phyloP scores from a whole-genome alignment of 257 asterid genomes.

The Knoxia roxburghii region DNA sequence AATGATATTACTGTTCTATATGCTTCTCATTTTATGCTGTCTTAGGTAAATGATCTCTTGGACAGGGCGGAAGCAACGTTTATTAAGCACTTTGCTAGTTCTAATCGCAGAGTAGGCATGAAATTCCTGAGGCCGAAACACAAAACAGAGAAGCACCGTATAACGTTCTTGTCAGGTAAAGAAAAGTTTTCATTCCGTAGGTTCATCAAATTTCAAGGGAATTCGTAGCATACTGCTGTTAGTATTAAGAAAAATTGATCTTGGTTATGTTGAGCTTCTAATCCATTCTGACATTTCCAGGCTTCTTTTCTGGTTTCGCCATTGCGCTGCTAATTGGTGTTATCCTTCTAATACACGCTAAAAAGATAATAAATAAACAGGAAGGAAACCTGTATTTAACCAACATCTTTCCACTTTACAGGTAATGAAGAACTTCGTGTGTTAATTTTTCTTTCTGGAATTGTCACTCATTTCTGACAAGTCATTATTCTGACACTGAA shows the following conservation, averaged over 20 bases:
- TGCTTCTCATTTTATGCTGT: constrained; percentile 9
- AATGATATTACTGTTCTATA: not conserved
- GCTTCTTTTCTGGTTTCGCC: constrained; percentile 78
- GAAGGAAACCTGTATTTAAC: constrained; percentile 44
- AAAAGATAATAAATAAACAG: constrained; percentile 39
- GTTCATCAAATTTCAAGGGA: constrained; percentile 1
- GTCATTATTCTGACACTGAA: constrained; percentile 16
- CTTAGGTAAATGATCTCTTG: constrained; percentile 59
- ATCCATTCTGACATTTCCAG: constrained; percentile 33
- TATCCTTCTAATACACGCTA: constrained; percentile 47
- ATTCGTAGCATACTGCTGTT: not conserved
- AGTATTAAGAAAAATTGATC: too few relatives aligned
- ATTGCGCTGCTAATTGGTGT: constrained; percentile 56
- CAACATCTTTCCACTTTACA: constrained; percentile 68
- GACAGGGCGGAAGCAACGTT: constrained; percentile 58
- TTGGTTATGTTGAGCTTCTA: not conserved
- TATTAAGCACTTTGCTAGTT: constrained; percentile 49
- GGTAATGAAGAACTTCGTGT: constrained; percentile 29
- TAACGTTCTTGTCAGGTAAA: constrained; percentile 65
- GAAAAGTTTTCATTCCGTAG: constrained; percentile 1
- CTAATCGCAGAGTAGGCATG: constrained; percentile 70
- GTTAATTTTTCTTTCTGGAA: not conserved
- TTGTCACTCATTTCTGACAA: not conserved
- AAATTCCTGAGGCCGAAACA: constrained; percentile 67
- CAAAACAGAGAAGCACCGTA: constrained; percentile 51